Conservation (phyloP, 441 rosid species). For the Corymbia citriodora region DNA sequence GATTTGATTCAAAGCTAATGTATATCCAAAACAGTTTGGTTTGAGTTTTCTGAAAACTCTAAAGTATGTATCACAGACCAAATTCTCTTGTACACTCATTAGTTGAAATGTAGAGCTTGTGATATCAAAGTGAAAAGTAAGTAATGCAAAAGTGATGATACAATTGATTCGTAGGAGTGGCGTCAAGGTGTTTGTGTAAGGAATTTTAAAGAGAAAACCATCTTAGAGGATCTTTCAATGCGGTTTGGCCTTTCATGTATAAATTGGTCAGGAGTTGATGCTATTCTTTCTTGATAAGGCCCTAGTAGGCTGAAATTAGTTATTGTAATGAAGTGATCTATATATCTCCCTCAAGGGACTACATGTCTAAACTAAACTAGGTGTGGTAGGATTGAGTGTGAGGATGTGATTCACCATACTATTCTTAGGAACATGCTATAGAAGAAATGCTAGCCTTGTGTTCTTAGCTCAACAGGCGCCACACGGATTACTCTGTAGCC, state of each 20-base stretch:
- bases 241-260: neutral
- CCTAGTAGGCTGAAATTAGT: fast-evolving
- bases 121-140: neutral
- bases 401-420: neutral
- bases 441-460: neutral
- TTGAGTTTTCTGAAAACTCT: neutral
- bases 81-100: neutral
- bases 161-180: neutral
- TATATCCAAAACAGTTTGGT: neutral
- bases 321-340: neutral
- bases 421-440: neutral
- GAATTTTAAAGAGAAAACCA: neutral
- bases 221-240: neutral
- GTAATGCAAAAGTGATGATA: neutral
- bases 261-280: neutral
- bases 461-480: neutral
- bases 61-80: neutral
- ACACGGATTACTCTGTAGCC: fast-evolving
- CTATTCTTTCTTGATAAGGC: neutral
- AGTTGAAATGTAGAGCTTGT: neutral
- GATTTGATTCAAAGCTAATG: neutral
- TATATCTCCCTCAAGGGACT: neutral
- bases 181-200: neutral
- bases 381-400: neutral
- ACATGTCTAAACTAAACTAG: neutral